phyloP scores from a whole-genome alignment of 169 alveolate genomes.

The Babesia ovis region DNA sequence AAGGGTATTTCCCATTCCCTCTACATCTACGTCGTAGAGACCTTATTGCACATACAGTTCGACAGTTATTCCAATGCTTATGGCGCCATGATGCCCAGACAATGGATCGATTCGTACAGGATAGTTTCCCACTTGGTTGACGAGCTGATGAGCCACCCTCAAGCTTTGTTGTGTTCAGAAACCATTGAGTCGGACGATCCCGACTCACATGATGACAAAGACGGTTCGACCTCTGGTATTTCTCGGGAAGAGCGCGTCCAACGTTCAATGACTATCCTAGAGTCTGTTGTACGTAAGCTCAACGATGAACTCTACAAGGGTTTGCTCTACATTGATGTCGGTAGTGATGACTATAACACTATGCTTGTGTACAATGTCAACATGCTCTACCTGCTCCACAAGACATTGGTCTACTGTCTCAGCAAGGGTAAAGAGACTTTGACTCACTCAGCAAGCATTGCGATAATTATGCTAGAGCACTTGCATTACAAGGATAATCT shows the following conservation, averaged over 20 bases:
- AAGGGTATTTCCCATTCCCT: constrained; percentile 77
- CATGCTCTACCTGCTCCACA: constrained; percentile 76
- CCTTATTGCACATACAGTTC: constrained; percentile 84
- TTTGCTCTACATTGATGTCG: constrained; percentile 84
- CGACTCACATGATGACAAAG: constrained; percentile 53
- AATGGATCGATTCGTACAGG: constrained; percentile 82
- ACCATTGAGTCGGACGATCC: constrained; percentile 37
- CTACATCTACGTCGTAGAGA: constrained; percentile 84
- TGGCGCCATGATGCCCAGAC: constrained; percentile 78
- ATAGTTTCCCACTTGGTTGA: constrained; percentile 75
- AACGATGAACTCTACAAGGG: constrained; percentile 85
- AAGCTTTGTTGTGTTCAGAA: constrained; percentile 67
- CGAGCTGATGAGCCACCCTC: constrained; percentile 72
- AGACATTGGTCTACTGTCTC: constrained; percentile 67
- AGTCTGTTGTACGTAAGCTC: constrained; percentile 80
- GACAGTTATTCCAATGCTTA: constrained; percentile 87
- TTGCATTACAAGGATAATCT: constrained; percentile 80
- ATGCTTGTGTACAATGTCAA: constrained; percentile 77
- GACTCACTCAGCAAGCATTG: constrained; percentile 72
- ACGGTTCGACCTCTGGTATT: constrained; percentile 35
- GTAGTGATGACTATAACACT: constrained; percentile 80
- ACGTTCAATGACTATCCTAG: constrained; percentile 76
- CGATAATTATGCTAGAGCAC: constrained; percentile 80
- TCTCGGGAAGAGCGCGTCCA: constrained; percentile 35
- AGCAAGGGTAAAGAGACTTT: constrained; percentile 67